These are phyloP conservation scores for Trametes coccinea DNA, from an alignment of 768 basidiomycete genomes.

Conservation along the genomic window DNA sequence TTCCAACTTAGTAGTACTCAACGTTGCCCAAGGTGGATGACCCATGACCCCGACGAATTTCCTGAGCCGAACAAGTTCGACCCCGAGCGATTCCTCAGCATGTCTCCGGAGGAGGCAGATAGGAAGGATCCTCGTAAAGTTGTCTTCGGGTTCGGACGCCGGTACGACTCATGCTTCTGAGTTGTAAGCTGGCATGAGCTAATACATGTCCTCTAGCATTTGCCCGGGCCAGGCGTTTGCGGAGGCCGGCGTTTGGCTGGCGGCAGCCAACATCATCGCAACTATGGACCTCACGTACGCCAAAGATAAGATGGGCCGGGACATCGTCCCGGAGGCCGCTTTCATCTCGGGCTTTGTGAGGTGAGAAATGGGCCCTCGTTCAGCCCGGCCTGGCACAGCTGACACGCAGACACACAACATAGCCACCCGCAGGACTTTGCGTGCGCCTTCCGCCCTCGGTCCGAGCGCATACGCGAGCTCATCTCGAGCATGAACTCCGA, in stretches of 20 bases:
- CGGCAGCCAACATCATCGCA: slow-evolving; percentile 28
- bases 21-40: slow-evolving; percentile 21
- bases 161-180: slow-evolving; percentile 5
- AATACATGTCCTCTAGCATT: slow-evolving; percentile 10
- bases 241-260: slow-evolving; percentile 27
- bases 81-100: slow-evolving; percentile 24
- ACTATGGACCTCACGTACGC: slow-evolving; percentile 25
- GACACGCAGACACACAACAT: background rate
- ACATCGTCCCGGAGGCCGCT: slow-evolving; percentile 39
- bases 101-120: slow-evolving; percentile 10
- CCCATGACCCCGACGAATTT: slow-evolving; percentile 19
- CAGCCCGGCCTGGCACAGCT: background rate
- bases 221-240: slow-evolving; percentile 33
- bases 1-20: too few species aligned
- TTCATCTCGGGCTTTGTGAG: slow-evolving; percentile 40
- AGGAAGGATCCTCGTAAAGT: slow-evolving; percentile 9
- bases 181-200: background rate
- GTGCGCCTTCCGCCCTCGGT: slow-evolving; percentile 12
- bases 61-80: slow-evolving; percentile 24
- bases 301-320: slow-evolving; percentile 40
- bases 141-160: slow-evolving; percentile 25
- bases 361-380: background rate
- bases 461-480: background rate
- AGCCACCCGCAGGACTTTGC: slow-evolving; percentile 16
- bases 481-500: slow-evolving; percentile 8